Conservation (phyloP, 2,329 filamentous ascomycete species). For the Penicillium corylophilum region DNA sequence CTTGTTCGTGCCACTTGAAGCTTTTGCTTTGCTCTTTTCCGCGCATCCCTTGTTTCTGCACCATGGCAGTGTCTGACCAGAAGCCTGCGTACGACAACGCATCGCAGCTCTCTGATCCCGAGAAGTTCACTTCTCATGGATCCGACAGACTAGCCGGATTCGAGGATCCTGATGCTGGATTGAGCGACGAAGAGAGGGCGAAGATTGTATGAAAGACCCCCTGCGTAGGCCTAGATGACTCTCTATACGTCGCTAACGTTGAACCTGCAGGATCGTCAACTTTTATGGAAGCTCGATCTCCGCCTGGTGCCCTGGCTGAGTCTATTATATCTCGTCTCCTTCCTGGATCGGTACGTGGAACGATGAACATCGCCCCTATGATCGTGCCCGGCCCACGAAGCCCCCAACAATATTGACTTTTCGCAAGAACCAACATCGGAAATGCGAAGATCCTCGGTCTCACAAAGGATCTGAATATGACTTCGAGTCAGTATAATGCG, state of each 20-base stretch:
- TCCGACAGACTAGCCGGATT: conserved; percentile 17
- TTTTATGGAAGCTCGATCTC: conserved; percentile 48
- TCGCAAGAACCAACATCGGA: conserved; percentile 68
- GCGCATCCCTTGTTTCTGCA: not conserved
- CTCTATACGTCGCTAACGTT: not conserved
- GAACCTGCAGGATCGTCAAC: conserved; percentile 39
- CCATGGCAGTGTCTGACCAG: conserved; percentile 10
- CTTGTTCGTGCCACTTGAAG: not conserved
- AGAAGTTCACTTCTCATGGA: conserved; percentile 14
- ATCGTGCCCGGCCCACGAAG: not conserved
- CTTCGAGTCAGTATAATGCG: conserved; percentile 66
- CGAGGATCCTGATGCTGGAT: conserved; percentile 62
- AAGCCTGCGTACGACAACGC: conserved; percentile 6
- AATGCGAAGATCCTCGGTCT: conserved; percentile 65
- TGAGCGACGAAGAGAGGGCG: conserved; percentile 63
- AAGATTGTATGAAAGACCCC: conserved; percentile 52
- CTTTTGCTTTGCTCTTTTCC: not conserved
- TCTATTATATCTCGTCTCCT: conserved; percentile 46
- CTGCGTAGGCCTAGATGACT: not conserved
- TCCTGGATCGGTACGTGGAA: conserved; percentile 37
- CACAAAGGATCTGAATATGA: conserved; percentile 61
- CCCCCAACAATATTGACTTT: not conserved
- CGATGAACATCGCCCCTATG: not conserved
- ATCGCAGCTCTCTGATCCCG: conserved; percentile 18
- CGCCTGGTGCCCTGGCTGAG: conserved; percentile 49